Conservation (phyloP, 768 basidiomycete species). For the Podaxis sp. region DNA sequence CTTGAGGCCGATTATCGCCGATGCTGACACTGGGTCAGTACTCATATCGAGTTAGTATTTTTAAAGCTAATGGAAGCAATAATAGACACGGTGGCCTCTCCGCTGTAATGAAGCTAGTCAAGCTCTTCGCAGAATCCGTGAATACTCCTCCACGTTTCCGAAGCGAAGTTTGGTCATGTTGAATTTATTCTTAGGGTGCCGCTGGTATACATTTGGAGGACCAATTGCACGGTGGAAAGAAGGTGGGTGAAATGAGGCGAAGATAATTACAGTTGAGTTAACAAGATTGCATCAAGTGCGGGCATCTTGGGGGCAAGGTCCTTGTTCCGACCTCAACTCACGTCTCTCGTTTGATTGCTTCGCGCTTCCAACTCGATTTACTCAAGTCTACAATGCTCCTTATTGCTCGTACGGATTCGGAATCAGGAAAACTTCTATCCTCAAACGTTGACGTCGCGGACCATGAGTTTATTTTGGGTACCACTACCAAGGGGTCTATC, state of each 20-base stretch:
- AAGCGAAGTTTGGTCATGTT: neutral
- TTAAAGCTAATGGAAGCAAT: slow-evolving; percentile 18
- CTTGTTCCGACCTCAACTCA: slow-evolving; percentile 90
- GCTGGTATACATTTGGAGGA: slow-evolving; percentile 93
- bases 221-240: slow-evolving; percentile 93
- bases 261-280: slow-evolving; percentile 5
- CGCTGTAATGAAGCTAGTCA: slow-evolving; percentile 91
- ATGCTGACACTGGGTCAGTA: slow-evolving; percentile 83
- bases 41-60: neutral
- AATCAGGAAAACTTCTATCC: slow-evolving; percentile 81
- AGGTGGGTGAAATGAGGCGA: slow-evolving; percentile 39
- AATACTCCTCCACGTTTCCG: slow-evolving; percentile 15
- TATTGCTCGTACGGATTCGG: slow-evolving; percentile 91
- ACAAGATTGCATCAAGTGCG: slow-evolving; percentile 49
- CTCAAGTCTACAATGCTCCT: slow-evolving; percentile 85
- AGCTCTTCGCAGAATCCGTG: slow-evolving; percentile 92
- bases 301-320: slow-evolving; percentile 90
- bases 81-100: slow-evolving; percentile 88
- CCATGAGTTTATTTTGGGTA: slow-evolving; percentile 76
- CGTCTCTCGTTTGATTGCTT: slow-evolving; percentile 77
- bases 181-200: slow-evolving; percentile 56
- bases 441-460: slow-evolving; percentile 82
- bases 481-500: slow-evolving; percentile 43
- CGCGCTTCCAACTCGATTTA: slow-evolving; percentile 90
- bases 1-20: slow-evolving; percentile 89